Evolutionary conservation across 2,329 filamentous ascomycete genomes (phyloP).

Genomic region (Penicillium sp.): DNA sequence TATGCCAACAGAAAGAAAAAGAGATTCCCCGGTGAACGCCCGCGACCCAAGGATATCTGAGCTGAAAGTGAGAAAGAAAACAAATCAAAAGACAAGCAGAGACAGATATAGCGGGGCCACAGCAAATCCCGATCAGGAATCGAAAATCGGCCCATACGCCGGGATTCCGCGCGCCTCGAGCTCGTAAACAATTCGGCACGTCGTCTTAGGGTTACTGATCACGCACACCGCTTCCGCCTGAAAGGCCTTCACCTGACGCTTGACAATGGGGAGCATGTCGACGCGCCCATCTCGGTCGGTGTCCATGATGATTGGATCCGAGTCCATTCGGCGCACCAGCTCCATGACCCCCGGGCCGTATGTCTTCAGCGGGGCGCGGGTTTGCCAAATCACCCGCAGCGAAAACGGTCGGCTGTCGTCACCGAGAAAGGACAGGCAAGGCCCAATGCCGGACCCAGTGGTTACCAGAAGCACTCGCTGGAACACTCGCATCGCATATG

Average conservation of each 20-base stretch:
- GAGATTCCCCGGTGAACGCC: no score
- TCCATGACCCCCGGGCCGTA: constrained; percentile 60
- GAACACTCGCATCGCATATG: constrained; percentile 66
- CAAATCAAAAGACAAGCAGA: constrained; percentile 1
- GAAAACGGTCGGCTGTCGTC: constrained; percentile 42
- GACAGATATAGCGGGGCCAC: not conserved
- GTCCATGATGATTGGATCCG: constrained; percentile 65
- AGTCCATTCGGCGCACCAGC: constrained; percentile 57
- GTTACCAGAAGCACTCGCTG: constrained; percentile 63
- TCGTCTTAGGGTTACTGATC: constrained; percentile 67
- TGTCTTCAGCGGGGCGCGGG: constrained; percentile 59
- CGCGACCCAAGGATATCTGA: constrained; percentile 1
- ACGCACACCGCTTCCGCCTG: constrained; percentile 67
- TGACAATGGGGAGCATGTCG: constrained; percentile 59
- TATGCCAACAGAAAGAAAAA: no score
- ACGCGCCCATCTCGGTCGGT: constrained; percentile 59
- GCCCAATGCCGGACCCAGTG: constrained; percentile 71
- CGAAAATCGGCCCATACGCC: constrained; percentile 72
- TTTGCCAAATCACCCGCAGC: constrained; percentile 66
- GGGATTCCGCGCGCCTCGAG: constrained; percentile 64
- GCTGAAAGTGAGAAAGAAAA: not conserved
- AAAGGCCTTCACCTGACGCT: constrained; percentile 48
- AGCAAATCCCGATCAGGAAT: constrained; percentile 50
- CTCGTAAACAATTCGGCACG: constrained; percentile 65
- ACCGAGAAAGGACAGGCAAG: constrained; percentile 62